Conservation (phyloP, 2,329 filamentous ascomycete species). For the Aspergillus cejpii region DNA sequence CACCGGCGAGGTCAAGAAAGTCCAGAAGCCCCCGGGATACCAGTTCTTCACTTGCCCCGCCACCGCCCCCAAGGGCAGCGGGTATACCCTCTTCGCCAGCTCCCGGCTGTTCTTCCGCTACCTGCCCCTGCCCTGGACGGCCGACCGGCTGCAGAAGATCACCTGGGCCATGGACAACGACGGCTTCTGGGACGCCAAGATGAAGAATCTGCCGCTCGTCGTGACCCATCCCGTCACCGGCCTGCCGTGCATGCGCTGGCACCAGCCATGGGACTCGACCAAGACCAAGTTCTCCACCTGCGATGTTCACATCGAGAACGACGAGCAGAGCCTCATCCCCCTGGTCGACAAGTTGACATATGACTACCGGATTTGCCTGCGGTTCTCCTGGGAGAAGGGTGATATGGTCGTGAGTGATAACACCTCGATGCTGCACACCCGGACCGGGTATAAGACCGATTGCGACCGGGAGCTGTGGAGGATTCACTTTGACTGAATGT, state of each 20-base stretch:
- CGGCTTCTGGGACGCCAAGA: conserved; percentile 42
- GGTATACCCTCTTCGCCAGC: conserved; percentile 50
- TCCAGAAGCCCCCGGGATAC: conserved; percentile 46
- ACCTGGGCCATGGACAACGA: conserved; percentile 48
- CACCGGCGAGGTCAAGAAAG: conserved; percentile 37
- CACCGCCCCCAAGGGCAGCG: conserved; percentile 45
- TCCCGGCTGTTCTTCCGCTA: conserved; percentile 48
- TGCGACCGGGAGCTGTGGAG: conserved; percentile 25
- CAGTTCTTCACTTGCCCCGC: conserved; percentile 47
- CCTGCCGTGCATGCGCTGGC: conserved; percentile 48
- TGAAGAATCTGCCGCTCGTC: conserved; percentile 44
- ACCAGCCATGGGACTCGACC: conserved; percentile 50
- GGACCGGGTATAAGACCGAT: conserved; percentile 19
- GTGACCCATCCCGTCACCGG: conserved; percentile 43
- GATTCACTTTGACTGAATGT: conserved; percentile 22
- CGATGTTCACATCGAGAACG: conserved; percentile 1
- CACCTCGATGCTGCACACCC: conserved; percentile 20
- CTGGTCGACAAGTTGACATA: conserved; percentile 2
- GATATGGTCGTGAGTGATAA: conserved; percentile 47
- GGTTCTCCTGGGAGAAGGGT: conserved; percentile 1
- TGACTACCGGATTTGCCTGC: conserved; percentile 3
- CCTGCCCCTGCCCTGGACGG: conserved; percentile 35
- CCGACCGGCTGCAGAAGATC: conserved; percentile 35
- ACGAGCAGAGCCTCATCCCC: neutral
- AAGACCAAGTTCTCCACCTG: conserved; percentile 42